Percentiles rank a stretch among this genome's conserved stretches.
These are phyloP conservation scores for Stevia rebaudiana DNA, from an alignment of 140 eudicot genomes.

Conservation along the genomic window DNA sequence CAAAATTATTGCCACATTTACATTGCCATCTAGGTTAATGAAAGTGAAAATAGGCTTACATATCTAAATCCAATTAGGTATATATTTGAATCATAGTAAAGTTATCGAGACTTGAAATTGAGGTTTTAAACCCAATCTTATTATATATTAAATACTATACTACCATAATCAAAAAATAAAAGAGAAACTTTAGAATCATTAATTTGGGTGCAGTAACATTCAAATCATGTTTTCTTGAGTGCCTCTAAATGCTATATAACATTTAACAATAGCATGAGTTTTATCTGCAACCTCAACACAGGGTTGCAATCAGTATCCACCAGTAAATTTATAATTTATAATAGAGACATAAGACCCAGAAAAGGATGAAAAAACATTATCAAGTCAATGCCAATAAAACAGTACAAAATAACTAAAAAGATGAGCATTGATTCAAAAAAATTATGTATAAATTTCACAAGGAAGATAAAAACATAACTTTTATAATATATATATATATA, in stretches of 20 bases:
- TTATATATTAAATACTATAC: not conserved
- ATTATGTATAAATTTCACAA: not conserved
- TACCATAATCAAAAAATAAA: not conserved
- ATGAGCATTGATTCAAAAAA: not conserved
- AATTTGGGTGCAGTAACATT: constrained; percentile 8
- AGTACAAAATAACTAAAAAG: not conserved
- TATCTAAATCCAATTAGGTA: constrained; percentile 90
- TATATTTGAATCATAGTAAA: constrained; percentile 40
- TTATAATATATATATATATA: no score
- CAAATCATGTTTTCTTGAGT: constrained; percentile 80
- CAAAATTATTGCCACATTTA: constrained; percentile 13
- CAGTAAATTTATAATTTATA: constrained; percentile 12
- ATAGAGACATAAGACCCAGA: not conserved
- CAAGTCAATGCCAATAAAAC: constrained; percentile 10
- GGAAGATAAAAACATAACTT: no score
- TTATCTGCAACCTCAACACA: constrained; percentile 89
- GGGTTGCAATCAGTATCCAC: constrained; percentile 49
- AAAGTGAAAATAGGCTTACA: constrained; percentile 94
- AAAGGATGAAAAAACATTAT: constrained; percentile 5
- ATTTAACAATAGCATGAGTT: constrained; percentile 71
- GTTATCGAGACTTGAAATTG: not conserved
- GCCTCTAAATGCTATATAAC: constrained; percentile 97
- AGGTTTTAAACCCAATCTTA: not conserved
- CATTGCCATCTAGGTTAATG: constrained; percentile 93
- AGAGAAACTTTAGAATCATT: not conserved